Conservation (phyloP, 2,329 filamentous ascomycete species). For the Colletotrichum lupini region DNA sequence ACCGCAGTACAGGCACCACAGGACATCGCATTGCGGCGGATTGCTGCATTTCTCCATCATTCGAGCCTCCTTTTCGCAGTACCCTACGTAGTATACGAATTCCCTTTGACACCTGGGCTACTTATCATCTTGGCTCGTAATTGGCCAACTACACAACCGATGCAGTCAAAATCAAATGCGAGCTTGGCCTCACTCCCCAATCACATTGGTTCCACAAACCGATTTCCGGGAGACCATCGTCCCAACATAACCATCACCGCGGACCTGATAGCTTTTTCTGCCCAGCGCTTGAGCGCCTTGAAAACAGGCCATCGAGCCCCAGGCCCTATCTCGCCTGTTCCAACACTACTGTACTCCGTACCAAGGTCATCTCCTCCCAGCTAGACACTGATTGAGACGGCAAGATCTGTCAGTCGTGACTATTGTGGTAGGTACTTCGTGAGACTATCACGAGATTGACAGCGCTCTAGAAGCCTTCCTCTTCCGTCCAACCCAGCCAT, state of each 20-base stretch:
- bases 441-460: neutral
- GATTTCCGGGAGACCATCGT: neutral
- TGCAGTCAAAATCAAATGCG: neutral
- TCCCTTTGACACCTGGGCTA: neutral
- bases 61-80: neutral
- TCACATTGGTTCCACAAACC: neutral
- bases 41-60: neutral
- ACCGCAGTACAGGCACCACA: too few relatives aligned
- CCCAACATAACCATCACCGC: neutral
- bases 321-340: neutral
- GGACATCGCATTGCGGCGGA: neutral
- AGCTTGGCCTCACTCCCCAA: neutral
- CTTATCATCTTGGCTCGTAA: neutral
- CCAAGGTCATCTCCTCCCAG: too few relatives aligned
- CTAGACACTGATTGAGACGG: neutral
- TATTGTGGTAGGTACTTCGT: too few relatives aligned
- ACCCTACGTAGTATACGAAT: neutral
- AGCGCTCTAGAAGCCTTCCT: constrained; percentile 29
- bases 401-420: too few relatives aligned
- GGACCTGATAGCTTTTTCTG: neutral
- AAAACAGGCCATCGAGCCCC: neutral
- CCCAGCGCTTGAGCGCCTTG: neutral
- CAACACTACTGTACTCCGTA: neutral
- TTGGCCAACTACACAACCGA: neutral
- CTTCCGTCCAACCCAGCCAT: neutral